Evolutionary conservation across 305 asterid species (phyloP), one percentile per base, ranked within the genome.

Genomic region (Solanum hybrid): DNA sequence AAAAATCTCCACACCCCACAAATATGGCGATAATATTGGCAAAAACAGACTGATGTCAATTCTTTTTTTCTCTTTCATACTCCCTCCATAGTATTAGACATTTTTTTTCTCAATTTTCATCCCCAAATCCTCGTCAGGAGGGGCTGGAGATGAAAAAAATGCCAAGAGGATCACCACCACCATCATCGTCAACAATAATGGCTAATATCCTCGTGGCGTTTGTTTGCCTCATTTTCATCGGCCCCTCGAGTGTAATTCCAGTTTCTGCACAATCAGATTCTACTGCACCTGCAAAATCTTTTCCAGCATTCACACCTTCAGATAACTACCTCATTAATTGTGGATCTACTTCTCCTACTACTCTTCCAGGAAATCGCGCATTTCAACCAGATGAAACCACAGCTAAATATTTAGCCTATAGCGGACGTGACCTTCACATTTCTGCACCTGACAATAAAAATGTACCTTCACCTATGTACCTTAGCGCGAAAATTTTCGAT

Each of bases 111-210:
- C 85, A 32, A 78, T 89, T 88, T 82, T 88, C 88, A 51, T 88
- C 91, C 91, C 88, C 88, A 85, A 85, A 60, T 79, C 92, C 92
- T 86, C 90, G 10, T 92, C 90, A 86, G 91, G 96, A 97, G 92
- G 92, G 93, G 91, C 89, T 86, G 95, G 96, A 93, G 96, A 91
- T 92, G 95, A 94, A 94, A 89, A 91, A 91, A 85, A 90, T 90
- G 89, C 92, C 94, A 88, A 89, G 93, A 89, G 91, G 91, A 78
- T 7, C 69, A 78, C 13, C 26, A 10, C 29, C 84, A 16, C 80
- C 89, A 38, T 26, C 90, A 56, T 66, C 89, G 66, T 87, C 92
- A 27, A 13, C 91, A 46, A 36, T 88, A 73, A 88, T 88, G 92
- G 85, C 91, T 80, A 56, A 89, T 20, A 75, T 86, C 93, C 95